Evolutionary conservation across 2,329 filamentous ascomycete species (phyloP), one percentile per base, ranked within the genome.

Genomic region (Dactylella cylindrospora): DNA sequence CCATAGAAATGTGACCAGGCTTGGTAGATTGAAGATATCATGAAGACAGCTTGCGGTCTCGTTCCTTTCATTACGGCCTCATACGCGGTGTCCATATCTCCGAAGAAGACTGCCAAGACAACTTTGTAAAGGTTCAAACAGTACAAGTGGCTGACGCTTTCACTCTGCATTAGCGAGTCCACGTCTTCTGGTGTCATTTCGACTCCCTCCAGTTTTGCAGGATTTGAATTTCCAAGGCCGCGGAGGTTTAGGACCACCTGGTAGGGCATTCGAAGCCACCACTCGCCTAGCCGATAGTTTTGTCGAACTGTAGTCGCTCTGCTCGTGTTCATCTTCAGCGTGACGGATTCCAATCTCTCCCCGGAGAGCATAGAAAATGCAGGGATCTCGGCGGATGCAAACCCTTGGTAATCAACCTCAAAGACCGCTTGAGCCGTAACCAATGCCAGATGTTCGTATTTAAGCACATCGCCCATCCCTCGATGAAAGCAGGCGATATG

Each of bases 401-500:
- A 69, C 15, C 65, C 65, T 12, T 68, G 68, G 49, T 68, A 69
- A 43, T 69, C 68, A 5, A 69, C 68, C 35, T 69, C 67, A 15
- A 69, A 69, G 32, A 69, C 65, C n/a, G 66, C 59, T 22, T 67
- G 62, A 3, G 61, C 68, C 12, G 66, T 64, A 15, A 57, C 67
- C 7, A 68, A 52, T 10, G 67, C 68, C 31, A 66, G 57, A 20
- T 69, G 66, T 26, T 68, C 62, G 28, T 65, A 69, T 33, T 65
- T 62, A 40, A 68, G 44, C 8, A 69, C 68, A 19, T 69, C 68
- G 15, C 38, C 61, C 66, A 69, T 69, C 4, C 50, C 52, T 40
- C 67, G 62, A 39, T 69, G 68, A 44, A 69, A 69, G 41, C 68
- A 65, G 7, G 64, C 67, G 28, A 69, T 69, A 45, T 69, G 68